phyloP scores from a whole-genome alignment of 306 rosid species.

The Hylodesmum podocarpum region DNA sequence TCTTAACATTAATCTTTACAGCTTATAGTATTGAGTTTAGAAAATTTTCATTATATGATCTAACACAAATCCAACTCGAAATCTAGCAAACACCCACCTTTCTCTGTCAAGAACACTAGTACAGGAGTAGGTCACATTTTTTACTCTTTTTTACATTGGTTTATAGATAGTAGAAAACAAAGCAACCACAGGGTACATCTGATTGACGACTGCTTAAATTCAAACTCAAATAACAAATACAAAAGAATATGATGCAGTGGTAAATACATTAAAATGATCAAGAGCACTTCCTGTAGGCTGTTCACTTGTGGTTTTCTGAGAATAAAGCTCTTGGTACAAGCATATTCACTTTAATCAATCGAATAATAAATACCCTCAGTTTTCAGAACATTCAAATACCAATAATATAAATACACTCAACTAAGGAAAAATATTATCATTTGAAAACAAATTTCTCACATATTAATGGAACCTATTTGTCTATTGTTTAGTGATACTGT shows the following conservation, averaged over 20 bases:
- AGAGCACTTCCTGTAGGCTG: background rate
- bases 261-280: background rate
- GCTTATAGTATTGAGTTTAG: background rate
- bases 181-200: background rate
- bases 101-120: background rate
- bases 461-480: background rate
- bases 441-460: background rate
- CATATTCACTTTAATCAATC: background rate
- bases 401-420: background rate
- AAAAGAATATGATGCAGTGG: background rate
- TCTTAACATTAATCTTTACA: background rate
- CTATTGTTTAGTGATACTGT: background rate
- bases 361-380: background rate
- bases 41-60: background rate
- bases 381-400: background rate
- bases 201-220: background rate
- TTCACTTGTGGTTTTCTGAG: background rate
- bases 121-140: background rate
- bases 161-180: background rate
- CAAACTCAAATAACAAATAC: background rate
- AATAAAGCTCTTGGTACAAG: background rate
- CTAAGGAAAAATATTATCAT: background rate
- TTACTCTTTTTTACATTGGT: background rate
- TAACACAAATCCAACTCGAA: background rate
- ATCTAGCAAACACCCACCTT: background rate